Evolutionary conservation across 202 grass and related monocot genomes (phyloP).

Genomic region (Brachypodium distachyon): DNA sequence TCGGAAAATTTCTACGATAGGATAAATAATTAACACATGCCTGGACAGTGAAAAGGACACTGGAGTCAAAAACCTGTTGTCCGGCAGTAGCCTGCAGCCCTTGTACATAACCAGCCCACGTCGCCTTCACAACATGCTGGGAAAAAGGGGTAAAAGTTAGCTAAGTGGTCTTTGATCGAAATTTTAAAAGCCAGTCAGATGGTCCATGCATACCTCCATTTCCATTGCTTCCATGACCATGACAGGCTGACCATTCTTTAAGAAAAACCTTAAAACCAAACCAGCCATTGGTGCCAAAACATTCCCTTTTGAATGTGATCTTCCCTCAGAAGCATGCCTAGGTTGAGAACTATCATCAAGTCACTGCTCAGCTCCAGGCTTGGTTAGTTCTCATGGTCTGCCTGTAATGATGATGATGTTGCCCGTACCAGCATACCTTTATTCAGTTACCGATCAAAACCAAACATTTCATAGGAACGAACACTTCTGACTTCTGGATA

Average conservation of each 20-base stretch:
- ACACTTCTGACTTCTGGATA: too few relatives aligned
- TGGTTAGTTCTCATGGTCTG: constrained; percentile 57
- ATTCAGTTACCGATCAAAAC: too few relatives aligned
- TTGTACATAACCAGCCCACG: constrained; percentile 55
- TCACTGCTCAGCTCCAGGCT: constrained; percentile 35
- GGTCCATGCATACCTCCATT: constrained; percentile 63
- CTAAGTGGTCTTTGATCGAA: not conserved
- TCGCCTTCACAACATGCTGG: constrained; percentile 87
- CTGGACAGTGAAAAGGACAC: constrained; percentile 70
- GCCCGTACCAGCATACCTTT: constrained; percentile 95
- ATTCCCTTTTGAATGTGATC: constrained; percentile 67
- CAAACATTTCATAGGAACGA: too few relatives aligned
- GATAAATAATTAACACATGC: constrained; percentile 5
- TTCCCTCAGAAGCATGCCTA: constrained; percentile 42
- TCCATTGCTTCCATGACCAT: constrained; percentile 99
- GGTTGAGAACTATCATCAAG: constrained; percentile 45
- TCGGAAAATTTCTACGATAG: too few relatives aligned
- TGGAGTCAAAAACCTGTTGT: constrained; percentile 92
- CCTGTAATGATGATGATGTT: constrained; percentile 77
- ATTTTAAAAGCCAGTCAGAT: not conserved
- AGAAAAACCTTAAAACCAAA: constrained; percentile 81
- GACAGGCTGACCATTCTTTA: constrained; percentile 69
- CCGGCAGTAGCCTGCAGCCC: constrained; percentile 66
- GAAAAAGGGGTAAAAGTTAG: not conserved
- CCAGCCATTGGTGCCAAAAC: constrained; percentile 94